A percentile compares a stretch with the other conserved stretches of the same genome.
Conservation (phyloP, 2,329 filamentous ascomycete genomes). For the Amauroascus verrucosus region DNA sequence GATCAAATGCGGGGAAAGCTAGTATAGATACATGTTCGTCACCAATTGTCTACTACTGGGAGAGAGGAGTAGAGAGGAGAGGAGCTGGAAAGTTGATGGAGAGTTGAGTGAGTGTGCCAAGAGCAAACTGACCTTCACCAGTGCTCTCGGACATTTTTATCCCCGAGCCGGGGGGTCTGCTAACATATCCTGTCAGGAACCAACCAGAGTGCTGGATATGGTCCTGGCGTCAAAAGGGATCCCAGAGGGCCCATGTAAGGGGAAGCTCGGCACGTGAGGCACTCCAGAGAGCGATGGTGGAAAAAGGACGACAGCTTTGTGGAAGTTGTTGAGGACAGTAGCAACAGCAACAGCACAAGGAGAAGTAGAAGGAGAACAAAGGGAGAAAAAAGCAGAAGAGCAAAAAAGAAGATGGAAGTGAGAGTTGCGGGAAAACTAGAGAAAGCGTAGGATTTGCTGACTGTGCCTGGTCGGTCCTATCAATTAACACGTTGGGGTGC, state of each 20-base stretch:
- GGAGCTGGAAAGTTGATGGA: background rate
- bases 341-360: no score
- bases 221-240: background rate
- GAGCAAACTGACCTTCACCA: background rate
- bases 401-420: background rate
- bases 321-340: background rate
- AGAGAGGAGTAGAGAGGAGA: no score
- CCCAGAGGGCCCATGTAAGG: background rate
- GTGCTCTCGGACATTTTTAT: constrained; percentile 4
- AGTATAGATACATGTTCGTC: background rate
- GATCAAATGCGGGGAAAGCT: constrained; percentile 1
- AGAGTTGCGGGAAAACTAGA: no score
- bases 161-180: constrained; percentile 10
- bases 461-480: no score
- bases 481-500: no score
- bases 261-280: background rate
- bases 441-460: background rate
- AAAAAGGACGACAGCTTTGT: no score
- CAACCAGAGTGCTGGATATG: background rate
- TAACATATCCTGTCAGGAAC: no score
- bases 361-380: no score
- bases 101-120: background rate
- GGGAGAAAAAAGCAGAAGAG: background rate
- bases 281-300: background rate
- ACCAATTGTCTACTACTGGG: background rate